Conservation (phyloP, 1,284 basidiomycete genomes). For the Pterula multifida region DNA sequence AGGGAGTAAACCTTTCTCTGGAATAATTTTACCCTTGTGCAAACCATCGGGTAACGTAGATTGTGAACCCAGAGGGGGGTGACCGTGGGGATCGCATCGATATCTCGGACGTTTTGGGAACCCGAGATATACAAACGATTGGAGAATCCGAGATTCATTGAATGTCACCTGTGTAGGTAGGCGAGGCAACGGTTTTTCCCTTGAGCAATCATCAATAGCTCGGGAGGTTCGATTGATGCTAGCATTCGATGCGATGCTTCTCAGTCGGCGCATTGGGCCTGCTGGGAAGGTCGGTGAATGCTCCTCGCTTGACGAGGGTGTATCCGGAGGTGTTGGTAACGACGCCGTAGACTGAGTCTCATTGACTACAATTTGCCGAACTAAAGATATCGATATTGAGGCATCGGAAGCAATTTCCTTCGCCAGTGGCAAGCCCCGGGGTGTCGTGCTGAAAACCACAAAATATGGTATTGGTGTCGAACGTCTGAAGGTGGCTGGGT, state of each 20-base stretch:
- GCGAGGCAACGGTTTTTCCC: conserved; percentile 33
- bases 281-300: neutral
- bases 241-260: neutral
- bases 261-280: neutral
- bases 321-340: conserved; percentile 32
- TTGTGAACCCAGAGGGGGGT: conserved; percentile 35
- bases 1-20: conserved; percentile 49
- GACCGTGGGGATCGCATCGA: conserved; percentile 20
- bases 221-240: conserved; percentile 7
- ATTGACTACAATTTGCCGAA: conserved; percentile 41
- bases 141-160: conserved; percentile 35
- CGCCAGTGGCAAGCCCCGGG: conserved; percentile 36
- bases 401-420: conserved; percentile 58
- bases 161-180: conserved; percentile 29
- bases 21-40: conserved; percentile 40
- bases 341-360: conserved; percentile 19
- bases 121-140: conserved; percentile 44
- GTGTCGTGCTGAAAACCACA: conserved; percentile 55
- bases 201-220: conserved; percentile 5
- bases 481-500: conserved; percentile 44
- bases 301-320: conserved; percentile 18
- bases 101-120: conserved; percentile 56
- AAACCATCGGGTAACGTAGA: conserved; percentile 50
- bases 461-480: conserved; percentile 49
- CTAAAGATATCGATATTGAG: conserved; percentile 48